These are phyloP conservation scores for Ligustrum vulgare DNA, from an alignment of 257 asterid species.

Conservation along the genomic window DNA sequence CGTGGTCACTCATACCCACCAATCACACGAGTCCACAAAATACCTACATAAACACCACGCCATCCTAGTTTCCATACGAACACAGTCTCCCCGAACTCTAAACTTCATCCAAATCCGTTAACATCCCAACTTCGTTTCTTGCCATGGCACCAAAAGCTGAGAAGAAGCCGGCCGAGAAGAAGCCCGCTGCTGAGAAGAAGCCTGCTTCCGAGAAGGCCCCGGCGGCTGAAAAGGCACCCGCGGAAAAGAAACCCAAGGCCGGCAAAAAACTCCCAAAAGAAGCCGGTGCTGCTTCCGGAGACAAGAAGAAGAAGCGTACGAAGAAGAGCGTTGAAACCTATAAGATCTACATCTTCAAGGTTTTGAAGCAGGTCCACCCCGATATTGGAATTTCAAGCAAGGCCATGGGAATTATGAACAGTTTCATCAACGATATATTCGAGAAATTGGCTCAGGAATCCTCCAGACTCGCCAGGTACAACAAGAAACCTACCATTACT, in stretches of 20 bases:
- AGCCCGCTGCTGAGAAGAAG: constrained; percentile 29
- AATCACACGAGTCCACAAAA: neutral
- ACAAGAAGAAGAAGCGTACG: constrained; percentile 26
- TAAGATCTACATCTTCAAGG: constrained; percentile 34
- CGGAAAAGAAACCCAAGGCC: constrained; percentile 27
- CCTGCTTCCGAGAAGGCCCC: constrained; percentile 28
- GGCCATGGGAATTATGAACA: constrained; percentile 30
- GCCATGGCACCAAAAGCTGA: constrained; percentile 25
- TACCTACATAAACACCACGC: constrained; percentile 12
- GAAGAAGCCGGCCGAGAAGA: constrained; percentile 27
- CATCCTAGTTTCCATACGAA: no score
- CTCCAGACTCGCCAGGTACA: constrained; percentile 22
- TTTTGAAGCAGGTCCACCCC: constrained; percentile 28
- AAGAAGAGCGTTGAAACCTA: constrained; percentile 26
- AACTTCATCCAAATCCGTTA: neutral
- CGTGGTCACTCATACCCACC: neutral
- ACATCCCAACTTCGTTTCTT: neutral
- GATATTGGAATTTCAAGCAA: constrained; percentile 23
- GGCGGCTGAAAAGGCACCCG: constrained; percentile 15
- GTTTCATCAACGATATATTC: constrained; percentile 26
- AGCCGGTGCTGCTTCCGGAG: constrained; percentile 5
- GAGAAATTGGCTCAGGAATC: constrained; percentile 29
- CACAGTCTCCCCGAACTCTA: neutral
- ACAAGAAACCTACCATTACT: constrained; percentile 25
- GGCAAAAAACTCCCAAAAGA: constrained; percentile 28